Evolutionary conservation across 768 basidiomycete genomes (phyloP).

Genomic region (Kwoniella sp.): DNA sequence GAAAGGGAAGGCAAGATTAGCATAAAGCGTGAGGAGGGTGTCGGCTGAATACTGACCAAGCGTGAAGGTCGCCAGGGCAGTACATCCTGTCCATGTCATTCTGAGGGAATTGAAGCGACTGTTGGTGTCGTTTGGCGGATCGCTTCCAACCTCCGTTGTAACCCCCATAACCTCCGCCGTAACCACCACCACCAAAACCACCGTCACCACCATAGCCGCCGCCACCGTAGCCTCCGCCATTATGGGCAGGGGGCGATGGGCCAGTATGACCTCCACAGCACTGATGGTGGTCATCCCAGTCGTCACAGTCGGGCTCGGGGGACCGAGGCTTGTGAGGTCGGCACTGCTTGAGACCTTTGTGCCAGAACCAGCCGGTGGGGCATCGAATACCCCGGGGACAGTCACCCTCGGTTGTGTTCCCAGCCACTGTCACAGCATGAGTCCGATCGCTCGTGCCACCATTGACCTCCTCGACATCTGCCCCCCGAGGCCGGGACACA

Average conservation of each 20-base stretch:
- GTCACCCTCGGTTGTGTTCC: constrained; percentile 10
- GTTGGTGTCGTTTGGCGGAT: constrained; percentile 13
- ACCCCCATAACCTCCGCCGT: constrained; percentile 6
- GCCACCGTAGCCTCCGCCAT: too few species aligned
- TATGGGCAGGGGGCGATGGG: too few species aligned
- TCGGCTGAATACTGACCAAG: constrained; percentile 34
- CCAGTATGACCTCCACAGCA: constrained; percentile 17
- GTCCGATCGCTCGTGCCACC: constrained; percentile 31
- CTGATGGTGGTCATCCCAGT: constrained; percentile 35
- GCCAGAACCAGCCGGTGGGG: constrained; percentile 24
- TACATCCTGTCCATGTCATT: constrained; percentile 41
- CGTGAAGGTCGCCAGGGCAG: constrained; percentile 44
- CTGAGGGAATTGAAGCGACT: constrained; percentile 19
- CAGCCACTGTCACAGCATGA: constrained; percentile 25
- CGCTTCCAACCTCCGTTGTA: constrained; percentile 13
- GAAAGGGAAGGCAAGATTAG: neutral
- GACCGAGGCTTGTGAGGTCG: constrained; percentile 13
- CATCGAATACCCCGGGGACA: constrained; percentile 27
- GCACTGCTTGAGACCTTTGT: constrained; percentile 10
- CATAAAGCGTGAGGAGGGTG: neutral
- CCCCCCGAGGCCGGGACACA: constrained; percentile 7
- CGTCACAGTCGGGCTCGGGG: constrained; percentile 34
- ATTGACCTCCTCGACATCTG: constrained; percentile 21
- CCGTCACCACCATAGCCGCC: constrained; percentile 1
- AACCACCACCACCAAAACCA: neutral